Conservation (phyloP, 768 basidiomycete genomes). For the Hygrophorus russula region DNA sequence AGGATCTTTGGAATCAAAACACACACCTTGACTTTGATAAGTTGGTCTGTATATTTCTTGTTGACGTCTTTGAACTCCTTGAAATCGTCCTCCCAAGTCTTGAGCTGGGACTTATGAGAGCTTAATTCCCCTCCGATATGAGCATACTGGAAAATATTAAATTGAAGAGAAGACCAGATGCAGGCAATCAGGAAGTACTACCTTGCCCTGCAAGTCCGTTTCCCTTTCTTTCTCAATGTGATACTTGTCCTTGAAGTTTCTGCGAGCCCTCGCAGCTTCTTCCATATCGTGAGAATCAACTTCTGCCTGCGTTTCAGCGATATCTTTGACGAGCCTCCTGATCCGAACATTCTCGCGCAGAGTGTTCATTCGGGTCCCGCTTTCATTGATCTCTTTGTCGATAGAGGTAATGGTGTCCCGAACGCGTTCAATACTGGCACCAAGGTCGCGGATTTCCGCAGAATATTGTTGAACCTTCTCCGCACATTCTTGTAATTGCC, state of each 20-base stretch:
- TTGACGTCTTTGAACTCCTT: constrained; percentile 82
- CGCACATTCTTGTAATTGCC: constrained; percentile 47
- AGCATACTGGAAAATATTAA: constrained; percentile 42
- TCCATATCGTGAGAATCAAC: constrained; percentile 77
- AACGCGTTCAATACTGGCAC: constrained; percentile 24
- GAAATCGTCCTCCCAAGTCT: constrained; percentile 56
- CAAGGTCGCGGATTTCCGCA: constrained; percentile 24
- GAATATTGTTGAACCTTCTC: constrained; percentile 37
- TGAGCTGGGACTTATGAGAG: constrained; percentile 56
- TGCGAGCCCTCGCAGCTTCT: constrained; percentile 70
- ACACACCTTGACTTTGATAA: constrained; percentile 87
- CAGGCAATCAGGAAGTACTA: constrained; percentile 19
- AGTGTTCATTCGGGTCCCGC: constrained; percentile 57
- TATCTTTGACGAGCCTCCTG: constrained; percentile 54
- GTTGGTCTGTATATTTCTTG: constrained; percentile 79
- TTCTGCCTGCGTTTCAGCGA: constrained; percentile 54
- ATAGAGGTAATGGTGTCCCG: constrained; percentile 41
- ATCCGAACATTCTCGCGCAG: constrained; percentile 78
- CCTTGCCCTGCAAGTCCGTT: constrained; percentile 58
- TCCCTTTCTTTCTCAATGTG: constrained; percentile 60
- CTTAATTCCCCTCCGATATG: constrained; percentile 76
- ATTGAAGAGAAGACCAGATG: not conserved
- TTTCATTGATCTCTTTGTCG: constrained; percentile 71
- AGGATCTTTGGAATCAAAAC: not conserved
- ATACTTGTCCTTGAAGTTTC: constrained; percentile 79